Base-by-base conservation (phyloP, 2,329 filamentous ascomycete species). In the Metarhizium robertsii region DNA sequence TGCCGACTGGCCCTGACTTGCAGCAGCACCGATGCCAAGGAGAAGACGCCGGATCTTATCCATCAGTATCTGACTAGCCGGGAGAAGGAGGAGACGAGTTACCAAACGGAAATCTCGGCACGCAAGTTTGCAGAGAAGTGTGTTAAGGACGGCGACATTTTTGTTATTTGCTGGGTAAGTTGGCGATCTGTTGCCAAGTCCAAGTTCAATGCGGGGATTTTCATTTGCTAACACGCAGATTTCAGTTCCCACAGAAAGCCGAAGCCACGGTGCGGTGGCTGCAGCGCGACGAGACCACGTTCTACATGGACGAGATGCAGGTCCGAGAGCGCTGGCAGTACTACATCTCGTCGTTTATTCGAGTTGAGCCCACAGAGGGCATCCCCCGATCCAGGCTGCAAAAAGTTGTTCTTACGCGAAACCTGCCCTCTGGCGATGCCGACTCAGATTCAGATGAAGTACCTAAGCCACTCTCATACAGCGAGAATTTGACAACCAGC, bases 81-180 rank as follows among this genome's bases (percentile, higher is more conserved):
- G 4, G 82, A 88, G 53, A 86, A 85, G 66, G 88, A 92, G 18
- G 87, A 91, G 66, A 95, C 90, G 0, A 96, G 91, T 52, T 92
- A 91, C 63, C 86, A 94, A 69, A 86, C 87, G 34, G 92, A 97
- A 74, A 90, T 95, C 58, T 89, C 87, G 65, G 90, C 92, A 58
- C 85, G 92, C 58, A 95, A 95, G 71, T 90, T 90, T 67, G 91
- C 94, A 1, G 91, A 96, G 72, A 94, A 94, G 71, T 85, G 90
- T 66, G 85, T 94, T 61, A 96, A 95, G 75, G 92, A 97, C 60
- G 88, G 87, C 16, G 92, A 97, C 65, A 83, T 95, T 60, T 97
- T 95, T 71, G 84, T 90, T 52, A 86, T 97, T 61, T 85, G 86
- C 67, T 97, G 87, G 78, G 92, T 96, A 84, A 80, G 90, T 84